Percentiles rank a stretch among this genome's conserved stretches.
These are phyloP conservation scores for Teratosphaeriaceae sp. DNA, from an alignment of 2,329 filamentous ascomycete species.

Conservation along the genomic window DNA sequence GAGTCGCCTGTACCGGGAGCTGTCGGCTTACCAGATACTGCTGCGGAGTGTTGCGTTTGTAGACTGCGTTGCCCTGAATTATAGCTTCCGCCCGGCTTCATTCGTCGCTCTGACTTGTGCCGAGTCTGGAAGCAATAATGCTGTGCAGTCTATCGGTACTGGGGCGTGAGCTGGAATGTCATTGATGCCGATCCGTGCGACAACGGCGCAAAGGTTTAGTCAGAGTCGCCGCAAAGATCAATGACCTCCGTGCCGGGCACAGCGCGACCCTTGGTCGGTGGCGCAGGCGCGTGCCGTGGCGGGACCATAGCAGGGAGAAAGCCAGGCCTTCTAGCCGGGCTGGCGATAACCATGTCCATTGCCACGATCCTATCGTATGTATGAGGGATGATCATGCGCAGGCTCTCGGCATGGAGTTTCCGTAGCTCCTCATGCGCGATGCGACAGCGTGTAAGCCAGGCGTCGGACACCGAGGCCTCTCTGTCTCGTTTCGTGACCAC, in stretches of 20 bases:
- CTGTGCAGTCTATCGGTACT: too few species aligned
- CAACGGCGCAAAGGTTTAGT: too few species aligned
- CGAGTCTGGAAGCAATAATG: too few species aligned
- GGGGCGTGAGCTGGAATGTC: too few species aligned
- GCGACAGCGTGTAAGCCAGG: background rate
- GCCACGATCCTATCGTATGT: background rate
- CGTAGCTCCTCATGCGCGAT: background rate
- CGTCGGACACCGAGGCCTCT: background rate
- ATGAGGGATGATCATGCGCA: background rate
- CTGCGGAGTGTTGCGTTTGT: too few species aligned
- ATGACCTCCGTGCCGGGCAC: background rate
- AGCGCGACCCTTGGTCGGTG: background rate
- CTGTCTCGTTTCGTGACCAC: background rate
- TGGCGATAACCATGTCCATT: background rate
- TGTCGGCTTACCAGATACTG: too few species aligned
- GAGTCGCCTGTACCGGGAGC: too few species aligned
- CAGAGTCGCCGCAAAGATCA: background rate
- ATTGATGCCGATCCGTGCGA: too few species aligned
- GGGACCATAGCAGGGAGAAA: background rate
- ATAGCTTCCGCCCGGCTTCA: too few species aligned
- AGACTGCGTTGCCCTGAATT: too few species aligned
- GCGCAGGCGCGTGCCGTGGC: background rate
- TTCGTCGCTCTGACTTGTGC: too few species aligned
- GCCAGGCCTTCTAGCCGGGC: background rate
- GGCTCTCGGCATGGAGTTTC: background rate